Percentiles rank a stretch among this genome's conserved stretches.
phyloP scores from a whole-genome alignment of 2,329 filamentous ascomycete species.

The Hypoxylon sp. region DNA sequence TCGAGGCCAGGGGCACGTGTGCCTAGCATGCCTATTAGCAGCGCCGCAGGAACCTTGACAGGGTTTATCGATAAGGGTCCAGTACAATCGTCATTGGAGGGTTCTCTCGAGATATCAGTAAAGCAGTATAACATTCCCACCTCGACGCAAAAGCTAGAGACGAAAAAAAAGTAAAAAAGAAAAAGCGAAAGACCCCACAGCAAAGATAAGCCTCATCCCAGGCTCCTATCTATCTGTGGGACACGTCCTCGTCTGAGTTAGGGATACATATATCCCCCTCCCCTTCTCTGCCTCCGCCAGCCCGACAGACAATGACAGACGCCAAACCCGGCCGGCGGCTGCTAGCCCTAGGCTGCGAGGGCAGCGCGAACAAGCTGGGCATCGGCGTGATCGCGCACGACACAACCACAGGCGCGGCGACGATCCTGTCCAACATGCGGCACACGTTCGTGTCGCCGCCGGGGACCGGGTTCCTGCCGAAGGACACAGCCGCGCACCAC shows the following conservation, averaged over 20 bases:
- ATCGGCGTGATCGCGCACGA: slow-evolving; percentile 90
- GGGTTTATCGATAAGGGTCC: not conserved
- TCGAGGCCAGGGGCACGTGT: too few species aligned
- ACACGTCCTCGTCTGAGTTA: too few species aligned
- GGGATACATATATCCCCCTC: too few species aligned
- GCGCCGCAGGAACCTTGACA: too few species aligned
- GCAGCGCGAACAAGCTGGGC: slow-evolving; percentile 97
- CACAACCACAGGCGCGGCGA: slow-evolving; percentile 59
- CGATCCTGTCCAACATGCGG: slow-evolving; percentile 89
- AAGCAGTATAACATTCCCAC: not conserved
- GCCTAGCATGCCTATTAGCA: too few species aligned
- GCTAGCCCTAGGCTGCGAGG: slow-evolving; percentile 74
- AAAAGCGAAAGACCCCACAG: not conserved
- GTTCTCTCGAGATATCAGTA: not conserved
- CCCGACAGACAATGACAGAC: too few species aligned
- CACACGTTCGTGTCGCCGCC: slow-evolving; percentile 93
- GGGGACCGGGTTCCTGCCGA: slow-evolving; percentile 92
- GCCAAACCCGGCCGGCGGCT: slow-evolving; percentile 46
- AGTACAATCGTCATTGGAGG: not conserved
- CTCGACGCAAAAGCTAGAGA: too few species aligned
- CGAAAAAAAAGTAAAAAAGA: too few species aligned
- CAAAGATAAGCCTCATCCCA: slow-evolving; percentile 19
- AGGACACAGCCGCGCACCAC: slow-evolving; percentile 95
- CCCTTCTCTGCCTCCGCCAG: too few species aligned
- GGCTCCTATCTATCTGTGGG: not conserved